Evolutionary conservation across 768 basidiomycete genomes (phyloP).

Genomic region (Mycena filopes): DNA sequence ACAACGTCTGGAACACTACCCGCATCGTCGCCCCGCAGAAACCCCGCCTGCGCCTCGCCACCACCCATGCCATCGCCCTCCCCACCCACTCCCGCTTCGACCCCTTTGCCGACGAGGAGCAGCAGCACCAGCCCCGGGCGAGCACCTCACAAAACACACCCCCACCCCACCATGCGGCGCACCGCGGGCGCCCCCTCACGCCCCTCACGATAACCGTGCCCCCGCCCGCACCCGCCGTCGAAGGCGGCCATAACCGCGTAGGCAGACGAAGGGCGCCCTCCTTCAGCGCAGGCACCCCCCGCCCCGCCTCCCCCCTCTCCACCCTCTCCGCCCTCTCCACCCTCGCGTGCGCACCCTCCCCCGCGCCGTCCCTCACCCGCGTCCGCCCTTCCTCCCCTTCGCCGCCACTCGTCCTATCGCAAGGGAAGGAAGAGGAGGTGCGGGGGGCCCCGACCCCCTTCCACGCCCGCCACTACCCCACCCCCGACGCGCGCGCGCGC

Average conservation of each 20-base stretch:
- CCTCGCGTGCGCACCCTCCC: background rate
- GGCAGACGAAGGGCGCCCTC: constrained; percentile 30
- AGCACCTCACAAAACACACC: constrained; percentile 15
- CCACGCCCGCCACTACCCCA: constrained; percentile 35
- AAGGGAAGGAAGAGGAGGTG: background rate
- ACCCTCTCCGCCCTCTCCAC: background rate
- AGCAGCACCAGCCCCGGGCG: constrained; percentile 1
- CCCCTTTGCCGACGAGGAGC: constrained; percentile 26
- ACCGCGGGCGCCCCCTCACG: background rate
- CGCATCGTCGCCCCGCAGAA: background rate
- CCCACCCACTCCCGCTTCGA: constrained; percentile 19
- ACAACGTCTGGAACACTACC: constrained; percentile 2
- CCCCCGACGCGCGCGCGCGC: constrained; percentile 27
- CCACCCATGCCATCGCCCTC: background rate
- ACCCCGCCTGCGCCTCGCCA: constrained; percentile 23
- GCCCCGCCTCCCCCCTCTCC: background rate
- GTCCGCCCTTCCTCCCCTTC: background rate
- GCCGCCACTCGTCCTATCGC: background rate
- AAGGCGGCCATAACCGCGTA: no score
- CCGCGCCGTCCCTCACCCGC: constrained; percentile 12
- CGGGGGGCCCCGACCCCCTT: constrained; percentile 26
- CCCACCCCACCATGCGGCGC: constrained; percentile 14
- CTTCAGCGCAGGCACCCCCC: constrained; percentile 29
- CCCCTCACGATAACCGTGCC: background rate
- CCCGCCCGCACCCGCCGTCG: background rate